phyloP scores from a whole-genome alignment of 2,329 filamentous ascomycete genomes.

The Paecilomyces sp. region DNA sequence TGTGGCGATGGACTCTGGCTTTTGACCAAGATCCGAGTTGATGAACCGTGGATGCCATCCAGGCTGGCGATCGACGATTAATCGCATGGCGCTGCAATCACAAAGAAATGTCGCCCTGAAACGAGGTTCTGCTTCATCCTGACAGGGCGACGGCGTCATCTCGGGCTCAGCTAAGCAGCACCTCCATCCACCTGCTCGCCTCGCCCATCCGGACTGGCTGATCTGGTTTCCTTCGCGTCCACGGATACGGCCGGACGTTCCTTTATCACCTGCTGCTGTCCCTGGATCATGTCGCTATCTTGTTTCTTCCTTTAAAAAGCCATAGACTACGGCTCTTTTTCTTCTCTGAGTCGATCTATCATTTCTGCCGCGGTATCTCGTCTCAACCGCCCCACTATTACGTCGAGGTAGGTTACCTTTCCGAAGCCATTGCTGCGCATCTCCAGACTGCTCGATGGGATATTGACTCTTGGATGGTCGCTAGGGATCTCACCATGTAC shows the following conservation, averaged over 20 bases:
- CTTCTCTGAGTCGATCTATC: neutral
- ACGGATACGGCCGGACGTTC: neutral
- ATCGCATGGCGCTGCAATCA: neutral
- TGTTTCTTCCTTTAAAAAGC: neutral
- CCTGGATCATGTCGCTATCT: neutral
- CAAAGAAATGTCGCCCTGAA: neutral
- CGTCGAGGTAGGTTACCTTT: neutral
- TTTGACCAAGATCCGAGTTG: neutral
- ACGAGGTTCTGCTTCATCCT: neutral
- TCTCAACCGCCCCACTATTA: neutral
- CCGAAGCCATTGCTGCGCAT: neutral
- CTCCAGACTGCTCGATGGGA: neutral
- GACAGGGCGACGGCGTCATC: neutral
- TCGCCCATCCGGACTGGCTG: neutral
- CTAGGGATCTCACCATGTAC: slow-evolving; percentile 4
- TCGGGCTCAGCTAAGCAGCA: neutral
- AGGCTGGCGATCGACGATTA: neutral
- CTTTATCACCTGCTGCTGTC: neutral
- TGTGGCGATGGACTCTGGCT: neutral
- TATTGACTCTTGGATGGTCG: neutral
- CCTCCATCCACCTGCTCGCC: neutral
- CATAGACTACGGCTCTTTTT: neutral
- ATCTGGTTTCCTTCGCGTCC: neutral
- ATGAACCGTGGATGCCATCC: neutral
- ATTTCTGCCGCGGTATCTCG: neutral